Percentiles rank a stretch among this genome's conserved stretches.
These are phyloP conservation scores for Gyromitra esculenta DNA, from an alignment of 2,329 filamentous ascomycete species.

Conservation along the genomic window DNA sequence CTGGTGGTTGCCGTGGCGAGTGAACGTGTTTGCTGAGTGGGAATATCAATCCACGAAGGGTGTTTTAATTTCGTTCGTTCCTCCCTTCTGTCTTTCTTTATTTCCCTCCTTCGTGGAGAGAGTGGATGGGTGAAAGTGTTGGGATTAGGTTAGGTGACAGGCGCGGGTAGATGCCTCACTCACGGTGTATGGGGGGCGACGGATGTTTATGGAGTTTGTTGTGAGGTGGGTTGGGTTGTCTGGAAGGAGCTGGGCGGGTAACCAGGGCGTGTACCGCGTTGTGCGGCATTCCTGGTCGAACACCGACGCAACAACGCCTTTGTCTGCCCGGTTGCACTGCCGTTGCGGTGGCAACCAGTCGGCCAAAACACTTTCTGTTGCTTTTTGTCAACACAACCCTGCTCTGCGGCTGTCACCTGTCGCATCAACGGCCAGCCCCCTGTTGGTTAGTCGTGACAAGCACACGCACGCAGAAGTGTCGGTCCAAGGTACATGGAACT, in stretches of 20 bases:
- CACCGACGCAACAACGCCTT: constrained; percentile 11
- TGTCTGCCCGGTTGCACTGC: neutral
- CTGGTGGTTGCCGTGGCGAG: constrained; percentile 8
- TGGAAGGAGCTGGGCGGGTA: constrained; percentile 31
- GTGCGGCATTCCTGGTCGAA: neutral
- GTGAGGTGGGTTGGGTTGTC: constrained; percentile 34
- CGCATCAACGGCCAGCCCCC: constrained; percentile 10
- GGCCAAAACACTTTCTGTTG: constrained; percentile 18
- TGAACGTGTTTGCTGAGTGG: neutral
- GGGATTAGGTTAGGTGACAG: constrained; percentile 34
- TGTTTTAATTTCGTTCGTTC: neutral
- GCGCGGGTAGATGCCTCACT: constrained; percentile 48
- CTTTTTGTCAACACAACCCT: constrained; percentile 19
- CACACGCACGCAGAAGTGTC: too few species aligned
- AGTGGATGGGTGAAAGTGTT: neutral
- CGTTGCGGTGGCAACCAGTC: constrained; percentile 29
- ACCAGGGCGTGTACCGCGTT: constrained; percentile 27
- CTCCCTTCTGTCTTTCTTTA: neutral
- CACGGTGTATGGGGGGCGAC: neutral
- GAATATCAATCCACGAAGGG: neutral
- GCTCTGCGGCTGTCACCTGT: constrained; percentile 3
- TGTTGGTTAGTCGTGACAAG: neutral
- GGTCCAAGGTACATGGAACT: neutral
- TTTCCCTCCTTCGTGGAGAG: neutral
- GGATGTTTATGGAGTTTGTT: constrained; percentile 52